Conservation (phyloP, 2,329 filamentous ascomycete genomes). For the Thielaviopsis musarum region DNA sequence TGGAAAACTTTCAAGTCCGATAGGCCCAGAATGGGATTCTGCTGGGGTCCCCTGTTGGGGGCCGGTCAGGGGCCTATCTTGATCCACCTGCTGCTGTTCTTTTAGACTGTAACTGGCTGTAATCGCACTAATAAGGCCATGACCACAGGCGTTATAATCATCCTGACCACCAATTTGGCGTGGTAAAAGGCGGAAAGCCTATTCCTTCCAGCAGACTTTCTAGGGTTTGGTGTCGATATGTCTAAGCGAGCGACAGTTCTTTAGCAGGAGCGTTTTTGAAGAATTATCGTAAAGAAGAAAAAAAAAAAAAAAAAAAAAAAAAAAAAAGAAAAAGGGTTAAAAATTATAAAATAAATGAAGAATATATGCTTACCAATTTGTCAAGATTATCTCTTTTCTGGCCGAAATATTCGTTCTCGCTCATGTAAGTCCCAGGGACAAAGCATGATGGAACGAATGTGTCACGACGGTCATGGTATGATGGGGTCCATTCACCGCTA, state of each 20-base stretch:
- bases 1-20: too few relatives aligned
- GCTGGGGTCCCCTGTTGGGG: not conserved
- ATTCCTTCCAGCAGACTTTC: not conserved
- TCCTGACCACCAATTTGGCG: not conserved
- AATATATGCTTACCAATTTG: not conserved
- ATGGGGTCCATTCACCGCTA: not conserved
- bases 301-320: too few relatives aligned
- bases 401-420: not conserved
- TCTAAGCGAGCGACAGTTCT: too few relatives aligned
- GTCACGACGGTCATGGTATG: not conserved
- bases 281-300: too few relatives aligned
- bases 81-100: not conserved
- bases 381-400: not conserved
- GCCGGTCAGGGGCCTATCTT: too few relatives aligned
- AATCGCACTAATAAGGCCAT: not conserved
- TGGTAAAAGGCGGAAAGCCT: not conserved
- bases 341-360: too few relatives aligned
- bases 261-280: too few relatives aligned
- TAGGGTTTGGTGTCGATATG: too few relatives aligned
- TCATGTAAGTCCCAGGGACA: not conserved
- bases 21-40: not conserved
- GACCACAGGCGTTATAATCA: not conserved
- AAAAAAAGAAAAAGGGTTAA: too few relatives aligned
- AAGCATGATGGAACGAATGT: not conserved
- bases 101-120: not conserved